phyloP scores from a whole-genome alignment of 768 basidiomycete genomes.

The Phylloporus rhodoxanthus region DNA sequence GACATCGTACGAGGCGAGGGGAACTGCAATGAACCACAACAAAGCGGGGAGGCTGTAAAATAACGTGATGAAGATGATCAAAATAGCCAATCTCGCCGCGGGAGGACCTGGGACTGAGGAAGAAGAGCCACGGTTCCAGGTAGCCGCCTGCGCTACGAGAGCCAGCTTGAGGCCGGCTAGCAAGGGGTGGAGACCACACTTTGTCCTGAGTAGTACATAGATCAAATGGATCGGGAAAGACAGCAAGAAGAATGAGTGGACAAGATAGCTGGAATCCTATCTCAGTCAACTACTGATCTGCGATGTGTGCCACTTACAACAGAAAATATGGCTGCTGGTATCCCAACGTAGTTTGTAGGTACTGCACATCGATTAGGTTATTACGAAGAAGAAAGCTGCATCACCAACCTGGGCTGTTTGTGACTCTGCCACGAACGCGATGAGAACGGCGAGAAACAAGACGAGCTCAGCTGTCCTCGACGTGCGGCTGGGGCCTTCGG shows the following conservation, averaged over 20 bases:
- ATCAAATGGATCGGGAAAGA: conserved; percentile 80
- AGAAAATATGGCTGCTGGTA: conserved; percentile 88
- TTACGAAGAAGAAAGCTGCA: neutral
- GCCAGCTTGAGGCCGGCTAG: conserved; percentile 47
- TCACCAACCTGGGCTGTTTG: conserved; percentile 64
- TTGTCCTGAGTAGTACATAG: conserved; percentile 49
- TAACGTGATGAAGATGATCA: conserved; percentile 20
- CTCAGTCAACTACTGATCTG: neutral
- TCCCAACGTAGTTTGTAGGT: conserved; percentile 68
- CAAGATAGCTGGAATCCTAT: conserved; percentile 57
- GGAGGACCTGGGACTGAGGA: conserved; percentile 18
- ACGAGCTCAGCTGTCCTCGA: conserved; percentile 42
- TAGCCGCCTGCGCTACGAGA: conserved; percentile 32
- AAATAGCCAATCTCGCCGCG: conserved; percentile 31
- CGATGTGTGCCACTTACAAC: conserved; percentile 49
- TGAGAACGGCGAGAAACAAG: conserved; percentile 53
- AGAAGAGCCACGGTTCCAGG: conserved; percentile 7
- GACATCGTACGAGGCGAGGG: conserved; percentile 59
- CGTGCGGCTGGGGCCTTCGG: neutral
- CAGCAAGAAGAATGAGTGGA: conserved; percentile 74
- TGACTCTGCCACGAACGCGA: conserved; percentile 74
- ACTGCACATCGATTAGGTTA: conserved; percentile 37
- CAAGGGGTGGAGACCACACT: conserved; percentile 44
- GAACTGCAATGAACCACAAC: conserved; percentile 71
- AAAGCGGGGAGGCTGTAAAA: conserved; percentile 61